Evolutionary conservation across 495 filamentous ascomycete species (phyloP), one percentile per base, ranked within the genome.

Genomic region (Gamarada debralockiae): DNA sequence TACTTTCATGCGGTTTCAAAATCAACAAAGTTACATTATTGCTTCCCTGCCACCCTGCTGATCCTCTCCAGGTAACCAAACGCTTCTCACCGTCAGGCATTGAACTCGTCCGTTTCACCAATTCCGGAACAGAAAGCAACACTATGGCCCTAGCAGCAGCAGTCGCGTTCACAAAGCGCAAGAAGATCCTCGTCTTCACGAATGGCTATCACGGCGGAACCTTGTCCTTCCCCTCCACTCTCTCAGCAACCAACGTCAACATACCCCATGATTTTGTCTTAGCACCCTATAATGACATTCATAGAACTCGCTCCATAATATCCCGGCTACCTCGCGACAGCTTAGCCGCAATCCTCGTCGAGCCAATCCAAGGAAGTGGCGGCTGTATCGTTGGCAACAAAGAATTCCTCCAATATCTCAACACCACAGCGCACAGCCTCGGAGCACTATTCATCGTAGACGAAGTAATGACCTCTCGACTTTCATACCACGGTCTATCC

Each of bases 381-480:
- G 80, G 81, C 0, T 72, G 72, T 45, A 73, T 78, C 20, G 63
- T 67, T 1, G 79, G 66, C 0, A 67, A 44, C 0, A 47, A 50
- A 1, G 69, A 70, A 13, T 87, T 85, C 58, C 53, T 76, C 41
- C 34, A 49, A 8, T 56, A 52, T 14, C 58, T 74, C 2, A 57
- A 65, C 24, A 59, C 56, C 13, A 63, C 63, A 56, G 50, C 67
- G 31, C 62, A 57, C 3, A 62, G 61, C 25, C 62, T 67, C 3
- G 74, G 72, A 4, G 69, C 71, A 1, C 10, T 86, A 1, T 74
- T 87, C 46, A 75, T 87, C 14, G 62, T 84, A 12, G 83, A 87
- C 43, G 83, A 87, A 64, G 83, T 87, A 12, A 79, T 84, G 70
- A 83, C 83, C 1, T 79, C 74, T 9, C 70, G 83, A 3, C 64